Base-by-base conservation (phyloP, 176 grass and related monocot species). In the Phyllostachys edulis region DNA sequence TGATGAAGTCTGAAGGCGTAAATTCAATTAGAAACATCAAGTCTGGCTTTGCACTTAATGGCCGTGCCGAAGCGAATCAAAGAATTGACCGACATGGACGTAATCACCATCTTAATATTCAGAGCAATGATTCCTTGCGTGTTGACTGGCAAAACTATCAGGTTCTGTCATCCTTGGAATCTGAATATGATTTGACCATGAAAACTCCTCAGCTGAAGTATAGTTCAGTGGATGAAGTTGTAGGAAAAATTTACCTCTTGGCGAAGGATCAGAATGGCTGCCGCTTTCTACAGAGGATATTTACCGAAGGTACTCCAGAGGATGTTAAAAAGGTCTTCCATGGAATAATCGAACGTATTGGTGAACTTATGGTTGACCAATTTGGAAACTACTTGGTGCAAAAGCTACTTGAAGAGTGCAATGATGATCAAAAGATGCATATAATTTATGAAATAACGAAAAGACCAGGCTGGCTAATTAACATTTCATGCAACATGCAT, bases 301-400 rank as follows among this genome's bases (percentile, higher is more conserved):
- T 94, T 71, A 84, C 60, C 3, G 86, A 87, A 76, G 92, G 88
- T 67, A 86, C 80, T 66, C 64, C 47, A 1, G 73, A 79, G 4
- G 77, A 97, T 86, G 71, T 88, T 34, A 80, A 83, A 42, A 92
- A 87, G 39, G 67, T 94, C 26, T 94, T 94, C 77, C 17, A n/a
- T 76, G 90, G 49, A 63, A 85, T 94, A 20, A 90, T 89, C 18
- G 38, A 84, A 56, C 83, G 89, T 76, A 75, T 92, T 50, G 80
- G 84, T 77, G 88, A 94, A 50, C 84, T 97, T 60, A 90, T 89
- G 80, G 88, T 79, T 5, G 90, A 94, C 59, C 86, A 90, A 26
- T 92, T 81, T 83, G 94, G 90, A 69, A 97, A 94, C 54, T 89
- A 83, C 73, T 24, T 92, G 72, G 69, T 97, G 41, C 92, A 90